A percentile compares a stretch with the other conserved stretches of the same genome.
phyloP scores from a whole-genome alignment of 805 yeast species.

The Candida odintsovae region DNA sequence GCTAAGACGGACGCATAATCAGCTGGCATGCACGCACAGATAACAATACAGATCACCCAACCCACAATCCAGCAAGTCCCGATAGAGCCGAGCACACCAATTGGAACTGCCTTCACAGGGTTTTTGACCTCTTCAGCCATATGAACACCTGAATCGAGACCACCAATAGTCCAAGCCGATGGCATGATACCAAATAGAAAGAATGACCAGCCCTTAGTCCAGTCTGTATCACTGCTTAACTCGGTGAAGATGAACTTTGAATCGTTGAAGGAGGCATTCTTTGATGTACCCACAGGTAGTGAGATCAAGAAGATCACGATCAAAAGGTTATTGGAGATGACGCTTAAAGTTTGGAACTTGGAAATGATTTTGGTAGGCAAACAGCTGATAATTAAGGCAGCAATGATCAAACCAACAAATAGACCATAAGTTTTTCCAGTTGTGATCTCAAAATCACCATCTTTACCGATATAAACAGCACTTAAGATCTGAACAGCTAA shows the following conservation, averaged over 20 bases:
- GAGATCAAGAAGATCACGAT: slow-evolving; percentile 55
- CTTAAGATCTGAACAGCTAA: slow-evolving; percentile 56
- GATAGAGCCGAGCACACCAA: slow-evolving; percentile 57
- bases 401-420: slow-evolving; percentile 52
- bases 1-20: slow-evolving; percentile 21
- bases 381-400: slow-evolving; percentile 49
- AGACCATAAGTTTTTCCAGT: slow-evolving; percentile 55
- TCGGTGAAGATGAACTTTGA: slow-evolving; percentile 51
- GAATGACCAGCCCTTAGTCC: slow-evolving; percentile 56
- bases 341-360: slow-evolving; percentile 53
- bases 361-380: slow-evolving; percentile 53
- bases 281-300: slow-evolving; percentile 50
- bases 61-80: slow-evolving; percentile 52
- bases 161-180: slow-evolving; percentile 69
- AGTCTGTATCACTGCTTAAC: slow-evolving; percentile 42
- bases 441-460: slow-evolving; percentile 52
- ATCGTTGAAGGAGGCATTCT: slow-evolving; percentile 26
- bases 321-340: slow-evolving; percentile 45
- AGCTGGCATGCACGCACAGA: slow-evolving; percentile 43
- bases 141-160: slow-evolving; percentile 66
- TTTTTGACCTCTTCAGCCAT: slow-evolving; percentile 66
- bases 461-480: slow-evolving; percentile 47
- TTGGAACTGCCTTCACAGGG: slow-evolving; percentile 55
- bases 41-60: slow-evolving; percentile 46
- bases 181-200: slow-evolving; percentile 49